These are phyloP conservation scores for Fusarium heterosporum DNA, from an alignment of 2,329 filamentous ascomycete species.

Conservation along the genomic window DNA sequence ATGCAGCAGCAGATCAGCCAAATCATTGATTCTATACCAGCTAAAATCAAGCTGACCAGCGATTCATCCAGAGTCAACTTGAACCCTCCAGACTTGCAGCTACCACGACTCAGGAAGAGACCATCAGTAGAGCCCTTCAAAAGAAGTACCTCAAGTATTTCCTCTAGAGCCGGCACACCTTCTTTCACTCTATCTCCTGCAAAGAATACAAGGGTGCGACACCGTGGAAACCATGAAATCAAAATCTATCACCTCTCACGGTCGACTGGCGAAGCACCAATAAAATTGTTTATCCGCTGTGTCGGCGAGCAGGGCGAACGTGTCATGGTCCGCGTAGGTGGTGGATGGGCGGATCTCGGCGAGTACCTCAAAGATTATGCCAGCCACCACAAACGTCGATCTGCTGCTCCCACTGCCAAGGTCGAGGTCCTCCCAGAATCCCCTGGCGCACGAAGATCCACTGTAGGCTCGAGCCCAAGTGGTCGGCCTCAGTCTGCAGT, in stretches of 20 bases:
- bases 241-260: conserved; percentile 93
- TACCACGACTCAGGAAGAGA: conserved; percentile 60
- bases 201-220: conserved; percentile 62
- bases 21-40: conserved; percentile 81
- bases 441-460: conserved; percentile 46
- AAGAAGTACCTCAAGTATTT: conserved; percentile 64
- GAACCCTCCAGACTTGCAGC: conserved; percentile 68
- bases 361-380: conserved; percentile 96
- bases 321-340: conserved; percentile 97
- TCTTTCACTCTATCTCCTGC: conserved; percentile 78
- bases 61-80: conserved; percentile 63
- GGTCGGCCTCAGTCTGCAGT: conserved; percentile 57
- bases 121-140: conserved; percentile 58
- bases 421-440: conserved; percentile 64
- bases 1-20: conserved; percentile 84
- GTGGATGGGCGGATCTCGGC: conserved; percentile 96
- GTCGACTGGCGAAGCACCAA: conserved; percentile 84
- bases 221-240: conserved; percentile 76
- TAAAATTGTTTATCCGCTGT: conserved; percentile 93
- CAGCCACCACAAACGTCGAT: conserved; percentile 85
- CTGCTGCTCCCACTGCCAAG: conserved; percentile 61
- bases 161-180: conserved; percentile 69
- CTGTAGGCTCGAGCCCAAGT: conserved; percentile 55
- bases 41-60: conserved; percentile 78
- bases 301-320: conserved; percentile 91